Evolutionary conservation across 164 flowering plant species (phyloP).

Genomic region (Vitis cinerea): DNA sequence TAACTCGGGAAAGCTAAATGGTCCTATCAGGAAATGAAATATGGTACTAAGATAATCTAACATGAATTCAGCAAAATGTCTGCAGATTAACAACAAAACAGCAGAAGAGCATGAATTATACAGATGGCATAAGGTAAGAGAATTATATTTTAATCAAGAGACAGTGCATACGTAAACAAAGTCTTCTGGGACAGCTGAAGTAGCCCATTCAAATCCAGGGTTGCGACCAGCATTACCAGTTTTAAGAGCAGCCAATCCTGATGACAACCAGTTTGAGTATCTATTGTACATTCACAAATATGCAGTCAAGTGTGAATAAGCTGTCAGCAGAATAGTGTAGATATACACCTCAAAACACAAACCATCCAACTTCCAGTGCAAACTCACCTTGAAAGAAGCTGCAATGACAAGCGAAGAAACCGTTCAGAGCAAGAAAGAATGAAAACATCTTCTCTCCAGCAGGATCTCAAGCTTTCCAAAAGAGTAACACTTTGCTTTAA

Average conservation of each 20-base stretch:
- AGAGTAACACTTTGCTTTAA: conserved; percentile 79
- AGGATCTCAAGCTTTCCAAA: conserved; percentile 78
- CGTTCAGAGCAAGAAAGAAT: conserved; percentile 81
- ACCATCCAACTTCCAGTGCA: not conserved
- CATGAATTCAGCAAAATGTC: not conserved
- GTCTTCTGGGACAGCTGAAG: conserved; percentile 77
- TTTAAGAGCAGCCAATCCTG: conserved; percentile 72
- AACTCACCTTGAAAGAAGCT: conserved; percentile 84
- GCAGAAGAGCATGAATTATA: not conserved
- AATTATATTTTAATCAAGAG: not conserved
- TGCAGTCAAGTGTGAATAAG: not conserved
- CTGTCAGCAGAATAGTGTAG: not conserved
- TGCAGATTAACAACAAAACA: not conserved
- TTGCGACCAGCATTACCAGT: conserved; percentile 38
- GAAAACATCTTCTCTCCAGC: conserved; percentile 93
- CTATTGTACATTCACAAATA: conserved; percentile 29
- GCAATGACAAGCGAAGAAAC: conserved; percentile 86
- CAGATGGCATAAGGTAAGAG: not conserved
- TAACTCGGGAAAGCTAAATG: not conserved
- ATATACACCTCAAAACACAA: not conserved
- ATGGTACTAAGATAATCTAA: not conserved
- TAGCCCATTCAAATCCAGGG: conserved; percentile 79
- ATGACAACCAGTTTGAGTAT: conserved; percentile 80
- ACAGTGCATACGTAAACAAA: conserved; percentile 63
- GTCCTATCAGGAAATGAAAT: not conserved